Evolutionary conservation across 2,329 filamentous ascomycete species (phyloP), one percentile per base, ranked within the genome.

Genomic region (Drechslerella stenobrocha): DNA sequence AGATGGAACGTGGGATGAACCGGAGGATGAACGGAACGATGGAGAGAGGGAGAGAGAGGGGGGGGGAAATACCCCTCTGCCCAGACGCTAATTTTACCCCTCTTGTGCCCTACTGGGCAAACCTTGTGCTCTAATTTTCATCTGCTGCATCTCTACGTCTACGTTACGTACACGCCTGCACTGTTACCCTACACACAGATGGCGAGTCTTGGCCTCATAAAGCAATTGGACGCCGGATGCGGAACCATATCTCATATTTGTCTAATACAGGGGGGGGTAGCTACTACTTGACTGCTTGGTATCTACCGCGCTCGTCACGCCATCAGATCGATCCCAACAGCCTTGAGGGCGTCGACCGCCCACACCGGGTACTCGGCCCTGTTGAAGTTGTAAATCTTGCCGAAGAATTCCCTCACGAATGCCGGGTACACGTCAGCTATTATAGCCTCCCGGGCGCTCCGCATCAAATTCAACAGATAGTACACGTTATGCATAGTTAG

Each of bases 401-500:
- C 79, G 77, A 98, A 98, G 78, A 96, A 97, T 30, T 82, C 77
- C 71, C 79, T 84, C 69, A 96, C 75, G 73, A 93, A 95, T 1
- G 80, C 82, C 1, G 93, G 91, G 75, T 87, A 97, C 52, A 80
- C 78, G 75, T 96, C 90, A 69, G 87, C 87, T 5, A 96, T 78
- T 70, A 97, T 90, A 13, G 93, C 85, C 70, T 88, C 80, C 65
- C 92, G 82, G 9, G 85, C 83, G 66, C 83, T 79, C 18, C 81
- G 80, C 90, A 97, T 96, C 72, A 98, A 79, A 66, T 87, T 82
- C 55, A 98, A 80, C 75, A 96, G 84, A 74, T 96, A 96, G 79
- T 90, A 90, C 23, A 98, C 89, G 75, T 98, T 98, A 77, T 98
- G 93, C 74, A 97, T 90, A 0, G 90, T 96, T 56, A 98, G 79